Base-by-base conservation (phyloP, 129 eudicot species). In the Smallanthus sonchifolius region DNA sequence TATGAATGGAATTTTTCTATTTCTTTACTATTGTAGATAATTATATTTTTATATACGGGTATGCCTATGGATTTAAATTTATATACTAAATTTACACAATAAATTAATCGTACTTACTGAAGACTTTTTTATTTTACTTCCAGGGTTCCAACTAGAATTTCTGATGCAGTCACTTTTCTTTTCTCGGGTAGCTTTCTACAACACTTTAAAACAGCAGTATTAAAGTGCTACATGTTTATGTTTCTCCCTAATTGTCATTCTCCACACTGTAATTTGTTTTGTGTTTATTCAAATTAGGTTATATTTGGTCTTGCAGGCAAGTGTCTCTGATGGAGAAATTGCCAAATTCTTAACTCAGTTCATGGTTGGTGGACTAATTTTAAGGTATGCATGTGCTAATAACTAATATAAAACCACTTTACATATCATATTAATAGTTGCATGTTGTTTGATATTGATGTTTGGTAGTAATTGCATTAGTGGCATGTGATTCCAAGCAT, bases 61-160 rank as follows among this genome's bases (percentile, higher is more conserved):
- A 24, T 14, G 34, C 10, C 55, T 17, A 37, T 69, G 79, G 43
- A 39, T 77, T 56, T 15, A 37, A 55, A 24, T 24, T 56, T 56
- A 52, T 70, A 62, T 61, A 42, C 16, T 52, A 4, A 37, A 72
- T 54, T 15, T 40, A 54, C 35, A 54, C 35, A 55, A 19, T 42
- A 56, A 34, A 8, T 24, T 44, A 57, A 71, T 38, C 57, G 36
- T 49, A 63, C 42, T 65, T n/a, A 56, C 79, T 67, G 70, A 76
- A 57, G 75, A 63, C 43, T 39, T 51, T 17, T 70, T 17, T 14
- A 60, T 81, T 55, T 65, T 73, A 72, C 63, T 69, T 92, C 83
- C 92, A 92, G 98, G 86, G 37, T 89, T 92, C 75, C 94, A 83
- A 86, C 95, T 92, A 36, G 98, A 92, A 72, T 90, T 92, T 76